Base-by-base conservation (phyloP, 768 basidiomycete genomes). In the Melanogaster broomeanus region DNA sequence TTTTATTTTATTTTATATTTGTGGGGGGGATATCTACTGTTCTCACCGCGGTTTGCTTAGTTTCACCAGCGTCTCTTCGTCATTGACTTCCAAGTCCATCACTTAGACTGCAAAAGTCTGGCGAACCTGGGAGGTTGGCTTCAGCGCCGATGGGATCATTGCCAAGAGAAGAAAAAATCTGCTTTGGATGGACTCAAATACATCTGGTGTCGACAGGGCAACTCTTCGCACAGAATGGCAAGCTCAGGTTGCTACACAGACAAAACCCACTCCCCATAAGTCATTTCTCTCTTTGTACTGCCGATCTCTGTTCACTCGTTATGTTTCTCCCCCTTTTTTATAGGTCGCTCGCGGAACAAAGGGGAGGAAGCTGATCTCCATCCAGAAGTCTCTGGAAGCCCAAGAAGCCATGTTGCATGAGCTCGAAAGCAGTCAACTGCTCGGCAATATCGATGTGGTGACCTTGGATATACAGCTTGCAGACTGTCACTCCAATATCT, bases 1-100 rank as follows among this genome's bases (percentile, higher is more conserved):
- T 56, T 16, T 15, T 12, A 5, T 51, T 12, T 45, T 8, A 39
- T 44, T 2, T 7, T 41, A 21, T 27, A 31, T 38, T 24, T n/a
- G n/a, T n/a, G n/a, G 18, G 27, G 33, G 13, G 2, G 2, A 48
- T 49, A 34, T 35, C 35, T 13, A 51, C 45, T 66, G 61, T 38
- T 64, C 19, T 12, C 19, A 45, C 41, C 11, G n/a, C 3, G 9
- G 19, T 4, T 40, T 3, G 9, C 38, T 28, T 16, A 68, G 66
- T 66, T 49, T 42, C 61, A 71, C 41, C 61, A 64, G 16, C 51
- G 59, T 2, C 56, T 69, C 5, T 68, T 61, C 25, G 43, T 61
- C 1, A 48, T 72, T 9, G 61, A 72, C 43, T 49, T 18, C 2
- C 65, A 71, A 51, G 47, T 68, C 6, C 34, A 48, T 31, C 55